These are phyloP conservation scores for Mrakia gelida DNA, from an alignment of 768 basidiomycete genomes.

Conservation along the genomic window DNA sequence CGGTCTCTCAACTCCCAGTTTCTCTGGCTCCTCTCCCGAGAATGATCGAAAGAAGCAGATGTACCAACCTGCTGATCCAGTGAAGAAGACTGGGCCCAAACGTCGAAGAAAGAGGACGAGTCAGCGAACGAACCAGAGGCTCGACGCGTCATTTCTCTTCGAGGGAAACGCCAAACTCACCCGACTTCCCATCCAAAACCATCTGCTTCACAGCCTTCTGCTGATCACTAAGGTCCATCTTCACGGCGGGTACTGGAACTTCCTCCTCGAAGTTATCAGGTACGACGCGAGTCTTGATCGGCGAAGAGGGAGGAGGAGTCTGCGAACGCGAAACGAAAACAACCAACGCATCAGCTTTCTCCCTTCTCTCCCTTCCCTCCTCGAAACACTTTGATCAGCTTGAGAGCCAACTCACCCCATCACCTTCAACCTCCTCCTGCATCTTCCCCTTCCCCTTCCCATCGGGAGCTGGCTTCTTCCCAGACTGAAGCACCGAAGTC, in stretches of 20 bases:
- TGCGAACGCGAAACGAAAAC: not conserved
- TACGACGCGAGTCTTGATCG: not conserved
- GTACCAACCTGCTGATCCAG: not conserved
- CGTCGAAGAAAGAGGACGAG: not conserved
- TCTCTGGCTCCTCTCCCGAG: not conserved
- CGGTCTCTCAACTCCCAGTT: too few species aligned
- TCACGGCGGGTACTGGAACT: not conserved
- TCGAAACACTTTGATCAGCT: too few species aligned
- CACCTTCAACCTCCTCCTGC: not conserved
- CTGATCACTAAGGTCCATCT: not conserved
- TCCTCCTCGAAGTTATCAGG: not conserved
- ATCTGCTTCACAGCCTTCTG: slow-evolving; percentile 1
- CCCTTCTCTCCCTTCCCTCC: not conserved
- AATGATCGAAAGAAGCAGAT: not conserved
- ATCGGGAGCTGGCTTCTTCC: not conserved
- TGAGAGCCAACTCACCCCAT: not conserved
- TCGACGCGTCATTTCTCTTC: not conserved
- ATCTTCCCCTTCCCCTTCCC: not conserved
- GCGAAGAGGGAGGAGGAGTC: not conserved
- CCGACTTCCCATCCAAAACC: not conserved
- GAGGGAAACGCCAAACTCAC: not conserved
- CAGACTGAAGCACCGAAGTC: not conserved
- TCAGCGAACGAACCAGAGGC: not conserved
- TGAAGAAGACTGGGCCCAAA: not conserved
- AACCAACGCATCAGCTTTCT: not conserved